Base-by-base conservation (phyloP, 805 yeast species). In the Tetrapisispora pingtungensis region DNA sequence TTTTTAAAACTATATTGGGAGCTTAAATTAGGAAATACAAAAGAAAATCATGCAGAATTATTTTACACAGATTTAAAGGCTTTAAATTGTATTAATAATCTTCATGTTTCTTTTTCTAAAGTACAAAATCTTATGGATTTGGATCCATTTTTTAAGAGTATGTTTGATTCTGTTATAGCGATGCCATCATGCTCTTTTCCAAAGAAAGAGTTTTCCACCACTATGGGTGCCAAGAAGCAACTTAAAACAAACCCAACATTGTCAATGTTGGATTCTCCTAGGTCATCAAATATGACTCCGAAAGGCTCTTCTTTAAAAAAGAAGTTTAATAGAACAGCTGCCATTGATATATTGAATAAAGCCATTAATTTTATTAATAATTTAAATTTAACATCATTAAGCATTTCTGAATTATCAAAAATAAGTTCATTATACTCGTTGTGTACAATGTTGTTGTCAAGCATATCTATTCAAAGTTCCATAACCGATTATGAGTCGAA, bases 131-230 rank as follows among this genome's bases (percentile, higher is more conserved):
- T 56, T 4, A 49, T 72, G 47, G 64, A 62, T 24, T 48, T 49
- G 15, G 79, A 77, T 53, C 80, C 82, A 0, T 68, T 72, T 28
- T 67, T 71, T 38, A 70, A 74, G 4, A 68, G 71, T 7, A 49
- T 75, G 36, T 72, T 66, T 40, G 80, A 76, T 32, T 72, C 80
- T 0, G 76, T 74, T 0, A 56, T 74, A 43, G 68, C 75, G 0
- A 56, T 71, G 10, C 77, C 79, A 0, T 64, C 72, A 2, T 55
- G 54, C 53, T 35, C 27, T 51, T 50, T 33, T 44, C 55, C 36
- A 33, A 20, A 34, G 35, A 34, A 28, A 14, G 17, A 18, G 10
- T 10, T 17, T 27, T 6, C n/a, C 2, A 20, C 5, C 7, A 6
- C 13, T n/a, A 3, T 7, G 24, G 24, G 5, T 3, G 2, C 3